phyloP scores from a whole-genome alignment of 371 early-diverging fungal species.

The Coemansia sp. region DNA sequence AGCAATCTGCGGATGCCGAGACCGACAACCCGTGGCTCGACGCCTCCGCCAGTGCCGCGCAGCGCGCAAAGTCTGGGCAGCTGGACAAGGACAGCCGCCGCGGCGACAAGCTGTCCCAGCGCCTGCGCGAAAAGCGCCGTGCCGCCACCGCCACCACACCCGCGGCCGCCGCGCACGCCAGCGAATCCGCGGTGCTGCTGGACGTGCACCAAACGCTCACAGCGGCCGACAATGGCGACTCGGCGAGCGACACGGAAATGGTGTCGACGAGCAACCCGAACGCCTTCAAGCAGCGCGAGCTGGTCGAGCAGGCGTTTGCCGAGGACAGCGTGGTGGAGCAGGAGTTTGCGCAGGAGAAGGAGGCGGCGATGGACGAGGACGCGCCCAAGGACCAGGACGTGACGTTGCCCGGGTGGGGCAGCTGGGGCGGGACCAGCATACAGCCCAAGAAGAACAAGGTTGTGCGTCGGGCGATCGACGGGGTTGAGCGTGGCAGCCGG shows the following conservation, averaged over 20 bases:
- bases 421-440: constrained; percentile 77
- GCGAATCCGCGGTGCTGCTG: constrained; percentile 16
- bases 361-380: constrained; percentile 64
- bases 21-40: constrained; percentile 68
- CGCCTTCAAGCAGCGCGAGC: constrained; percentile 77
- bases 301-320: constrained; percentile 91
- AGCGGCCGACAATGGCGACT: constrained; percentile 21
- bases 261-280: constrained; percentile 49
- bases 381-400: constrained; percentile 74
- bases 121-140: constrained; percentile 50
- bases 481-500: constrained; percentile 63
- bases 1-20: constrained; percentile 27
- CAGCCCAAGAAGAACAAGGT: constrained; percentile 60
- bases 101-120: constrained; percentile 61
- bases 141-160: not conserved
- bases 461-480: constrained; percentile 52
- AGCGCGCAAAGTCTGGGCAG: constrained; percentile 55
- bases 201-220: constrained; percentile 35
- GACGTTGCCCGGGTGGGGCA: constrained; percentile 93
- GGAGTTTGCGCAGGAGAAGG: constrained; percentile 86
- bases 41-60: constrained; percentile 41
- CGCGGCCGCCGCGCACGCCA: constrained; percentile 23
- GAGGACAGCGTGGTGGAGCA: constrained; percentile 79
- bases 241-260: constrained; percentile 28
- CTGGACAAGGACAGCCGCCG: constrained; percentile 60